Percentiles rank a stretch among this genome's conserved stretches.
These are phyloP conservation scores for Corinectria fuckeliana DNA, from an alignment of 2,329 filamentous ascomycete genomes.

Conservation along the genomic window DNA sequence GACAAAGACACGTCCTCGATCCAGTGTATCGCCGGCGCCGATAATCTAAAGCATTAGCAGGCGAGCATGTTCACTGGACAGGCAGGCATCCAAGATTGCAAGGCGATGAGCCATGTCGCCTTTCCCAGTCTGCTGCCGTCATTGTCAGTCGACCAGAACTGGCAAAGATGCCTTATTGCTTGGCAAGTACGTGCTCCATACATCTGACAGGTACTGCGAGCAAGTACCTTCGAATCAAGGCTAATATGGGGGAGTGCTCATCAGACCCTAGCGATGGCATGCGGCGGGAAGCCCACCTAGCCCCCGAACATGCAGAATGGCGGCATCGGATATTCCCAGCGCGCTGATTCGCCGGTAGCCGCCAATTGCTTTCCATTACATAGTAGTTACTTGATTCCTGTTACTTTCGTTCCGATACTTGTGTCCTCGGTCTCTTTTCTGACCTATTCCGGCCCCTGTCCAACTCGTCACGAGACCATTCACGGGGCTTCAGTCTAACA, in stretches of 20 bases:
- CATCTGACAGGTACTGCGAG: background rate
- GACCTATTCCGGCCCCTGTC: constrained; percentile 25
- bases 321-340: constrained; percentile 28
- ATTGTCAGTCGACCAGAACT: background rate
- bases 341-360: constrained; percentile 36
- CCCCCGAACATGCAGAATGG: constrained; percentile 20
- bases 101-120: background rate
- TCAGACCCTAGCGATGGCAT: constrained; percentile 18
- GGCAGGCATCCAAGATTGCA: background rate
- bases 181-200: background rate
- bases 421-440: constrained; percentile 21
- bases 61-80: background rate
- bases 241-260: constrained; percentile 9
- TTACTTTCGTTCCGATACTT: constrained; percentile 26
- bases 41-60: background rate
- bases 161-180: background rate
- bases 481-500: constrained; percentile 31
- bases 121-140: background rate
- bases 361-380: constrained; percentile 36
- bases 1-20: background rate
- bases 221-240: background rate
- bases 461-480: constrained; percentile 36
- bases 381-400: constrained; percentile 41
- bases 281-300: constrained; percentile 1
- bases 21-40: background rate